Evolutionary conservation across 139 green algal genomes (phyloP).

Genomic region (Pseudopediastrum boryanum): DNA sequence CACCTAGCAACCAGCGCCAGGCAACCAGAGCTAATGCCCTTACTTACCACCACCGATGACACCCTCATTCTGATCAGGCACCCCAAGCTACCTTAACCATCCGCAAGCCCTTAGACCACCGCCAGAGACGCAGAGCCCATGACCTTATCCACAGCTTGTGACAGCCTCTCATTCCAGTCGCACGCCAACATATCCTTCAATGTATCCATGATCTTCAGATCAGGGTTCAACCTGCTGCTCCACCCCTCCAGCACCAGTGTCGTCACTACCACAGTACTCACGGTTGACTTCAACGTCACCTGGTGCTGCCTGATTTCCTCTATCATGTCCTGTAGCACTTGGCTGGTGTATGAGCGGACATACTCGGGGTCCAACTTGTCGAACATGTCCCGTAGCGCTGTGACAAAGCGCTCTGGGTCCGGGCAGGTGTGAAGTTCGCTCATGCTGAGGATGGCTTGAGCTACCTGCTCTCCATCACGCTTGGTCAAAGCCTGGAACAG

Average conservation of each 20-base stretch:
- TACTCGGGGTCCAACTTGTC: slow-evolving; percentile 68
- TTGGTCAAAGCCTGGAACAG: slow-evolving; percentile 55
- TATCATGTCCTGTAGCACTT: slow-evolving; percentile 84
- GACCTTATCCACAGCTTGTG: slow-evolving; percentile 58
- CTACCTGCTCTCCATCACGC: slow-evolving; percentile 62
- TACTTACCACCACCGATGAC: too few relatives aligned
- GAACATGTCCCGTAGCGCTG: slow-evolving; percentile 66
- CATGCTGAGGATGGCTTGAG: slow-evolving; percentile 63
- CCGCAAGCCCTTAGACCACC: too few relatives aligned
- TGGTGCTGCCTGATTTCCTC: slow-evolving; percentile 77
- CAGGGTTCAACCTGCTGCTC: slow-evolving; percentile 86
- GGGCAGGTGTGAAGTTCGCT: slow-evolving; percentile 65
- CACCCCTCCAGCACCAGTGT: slow-evolving; percentile 91
- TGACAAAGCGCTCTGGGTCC: slow-evolving; percentile 64
- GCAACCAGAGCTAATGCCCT: too few relatives aligned
- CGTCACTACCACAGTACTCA: slow-evolving; percentile 78
- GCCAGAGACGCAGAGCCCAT: too few relatives aligned
- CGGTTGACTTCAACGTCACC: slow-evolving; percentile 53
- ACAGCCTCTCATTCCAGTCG: slow-evolving; percentile 63
- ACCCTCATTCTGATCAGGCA: too few relatives aligned
- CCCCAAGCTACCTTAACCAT: too few relatives aligned
- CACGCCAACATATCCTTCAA: slow-evolving; percentile 60
- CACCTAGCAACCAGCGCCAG: too few relatives aligned
- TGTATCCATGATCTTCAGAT: slow-evolving; percentile 86
- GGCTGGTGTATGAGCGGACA: slow-evolving; percentile 70